These are phyloP conservation scores for Primulina tabacum DNA, from an alignment of 257 asterid species.

Conservation along the genomic window DNA sequence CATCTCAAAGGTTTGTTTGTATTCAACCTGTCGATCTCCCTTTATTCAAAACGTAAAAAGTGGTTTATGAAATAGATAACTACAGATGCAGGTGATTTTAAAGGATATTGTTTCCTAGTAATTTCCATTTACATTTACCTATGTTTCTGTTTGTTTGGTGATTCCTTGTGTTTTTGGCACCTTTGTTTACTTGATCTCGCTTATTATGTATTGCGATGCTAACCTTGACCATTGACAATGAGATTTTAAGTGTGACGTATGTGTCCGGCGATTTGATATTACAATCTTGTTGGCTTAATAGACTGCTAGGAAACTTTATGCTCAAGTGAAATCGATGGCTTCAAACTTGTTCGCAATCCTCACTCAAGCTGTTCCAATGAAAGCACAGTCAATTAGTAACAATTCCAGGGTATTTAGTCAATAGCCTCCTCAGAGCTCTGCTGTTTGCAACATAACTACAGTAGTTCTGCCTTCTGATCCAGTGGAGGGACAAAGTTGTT, in stretches of 20 bases:
- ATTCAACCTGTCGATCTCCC: background rate
- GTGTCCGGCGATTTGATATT: background rate
- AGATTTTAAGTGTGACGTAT: background rate
- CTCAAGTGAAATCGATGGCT: background rate
- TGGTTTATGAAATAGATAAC: background rate
- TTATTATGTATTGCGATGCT: background rate
- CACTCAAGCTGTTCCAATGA: too few relatives aligned
- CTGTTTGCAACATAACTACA: background rate
- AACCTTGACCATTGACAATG: background rate
- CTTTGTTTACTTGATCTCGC: background rate
- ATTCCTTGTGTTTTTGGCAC: background rate
- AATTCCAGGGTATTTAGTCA: too few relatives aligned
- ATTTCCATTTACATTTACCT: too few relatives aligned
- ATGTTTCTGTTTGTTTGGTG: background rate
- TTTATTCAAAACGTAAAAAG: background rate
- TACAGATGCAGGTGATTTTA: background rate
- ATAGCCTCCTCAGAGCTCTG: background rate
- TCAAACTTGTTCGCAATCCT: background rate
- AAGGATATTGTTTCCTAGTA: background rate
- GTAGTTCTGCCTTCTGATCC: background rate
- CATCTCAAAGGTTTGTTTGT: slow-evolving; percentile 68
- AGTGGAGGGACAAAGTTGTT: background rate
- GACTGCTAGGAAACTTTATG: background rate
- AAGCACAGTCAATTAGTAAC: background rate
- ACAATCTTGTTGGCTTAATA: background rate